A percentile compares a stretch with the other conserved stretches of the same genome.
Conservation (phyloP, 2,329 filamentous ascomycete species). For the Coniosporium tulheliwenetii region DNA sequence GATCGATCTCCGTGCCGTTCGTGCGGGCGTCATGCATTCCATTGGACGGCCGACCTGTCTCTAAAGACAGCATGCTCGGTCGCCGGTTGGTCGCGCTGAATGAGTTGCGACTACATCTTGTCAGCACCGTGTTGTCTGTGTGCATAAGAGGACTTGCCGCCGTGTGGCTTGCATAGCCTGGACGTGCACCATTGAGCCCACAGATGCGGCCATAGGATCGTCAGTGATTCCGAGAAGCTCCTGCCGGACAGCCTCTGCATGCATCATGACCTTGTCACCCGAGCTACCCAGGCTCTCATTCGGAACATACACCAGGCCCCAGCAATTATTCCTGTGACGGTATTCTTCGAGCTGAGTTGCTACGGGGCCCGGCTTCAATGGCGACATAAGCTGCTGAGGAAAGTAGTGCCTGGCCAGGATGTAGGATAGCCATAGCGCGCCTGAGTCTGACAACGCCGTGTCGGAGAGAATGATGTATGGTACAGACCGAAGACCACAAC, state of each 20-base stretch:
- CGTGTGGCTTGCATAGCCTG: too few relatives aligned
- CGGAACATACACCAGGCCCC: slow-evolving; percentile 19
- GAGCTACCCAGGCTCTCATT: slow-evolving; percentile 14
- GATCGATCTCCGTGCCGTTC: slow-evolving; percentile 15
- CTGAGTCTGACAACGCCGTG: slow-evolving; percentile 18
- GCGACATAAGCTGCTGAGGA: slow-evolving; percentile 18
- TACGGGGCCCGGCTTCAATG: slow-evolving; percentile 14
- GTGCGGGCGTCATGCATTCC: not conserved
- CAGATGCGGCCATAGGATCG: not conserved
- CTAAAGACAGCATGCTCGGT: not conserved
- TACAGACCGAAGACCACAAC: slow-evolving; percentile 22
- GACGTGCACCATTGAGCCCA: too few relatives aligned
- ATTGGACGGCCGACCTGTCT: not conserved
- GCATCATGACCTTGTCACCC: slow-evolving; percentile 17
- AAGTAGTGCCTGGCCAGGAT: slow-evolving; percentile 21
- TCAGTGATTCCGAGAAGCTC: slow-evolving; percentile 1
- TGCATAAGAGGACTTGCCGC: not conserved
- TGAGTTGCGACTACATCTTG: not conserved
- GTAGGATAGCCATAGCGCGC: slow-evolving; percentile 24
- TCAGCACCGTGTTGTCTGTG: not conserved
- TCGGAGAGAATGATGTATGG: slow-evolving; percentile 22
- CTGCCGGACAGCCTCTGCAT: slow-evolving; percentile 13
- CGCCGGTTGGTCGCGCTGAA: not conserved
- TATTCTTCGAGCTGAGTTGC: slow-evolving; percentile 14
- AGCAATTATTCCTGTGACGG: slow-evolving; percentile 10